A percentile compares a stretch with the other conserved stretches of the same genome.
phyloP scores from a whole-genome alignment of 352 stramenopile genomes.

The Pythium graminicola region DNA sequence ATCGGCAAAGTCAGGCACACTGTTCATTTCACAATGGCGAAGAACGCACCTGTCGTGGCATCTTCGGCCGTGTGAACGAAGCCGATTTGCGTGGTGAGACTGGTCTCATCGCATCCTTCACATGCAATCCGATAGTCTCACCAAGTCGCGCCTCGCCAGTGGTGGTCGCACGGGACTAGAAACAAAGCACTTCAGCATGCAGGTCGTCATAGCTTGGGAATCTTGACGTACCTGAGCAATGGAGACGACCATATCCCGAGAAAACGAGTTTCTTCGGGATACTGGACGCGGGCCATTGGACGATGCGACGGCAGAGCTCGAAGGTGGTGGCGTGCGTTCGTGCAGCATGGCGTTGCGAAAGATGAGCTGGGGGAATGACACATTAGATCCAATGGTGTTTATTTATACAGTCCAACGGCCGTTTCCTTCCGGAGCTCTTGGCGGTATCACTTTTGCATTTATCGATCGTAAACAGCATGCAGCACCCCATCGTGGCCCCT shows the following conservation, averaged over 20 bases:
- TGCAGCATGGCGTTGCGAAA: conserved; percentile 5
- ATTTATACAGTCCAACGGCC: not conserved
- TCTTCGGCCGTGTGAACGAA: conserved; percentile 21
- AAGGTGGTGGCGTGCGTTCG: conserved; percentile 1
- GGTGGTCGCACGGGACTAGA: not conserved
- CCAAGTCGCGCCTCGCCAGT: not conserved
- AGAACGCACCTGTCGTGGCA: conserved; percentile 5
- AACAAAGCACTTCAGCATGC: not conserved
- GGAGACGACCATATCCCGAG: conserved; percentile 16
- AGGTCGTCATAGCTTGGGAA: not conserved
- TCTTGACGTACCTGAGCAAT: conserved; percentile 26
- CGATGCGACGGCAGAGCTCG: conserved; percentile 2
- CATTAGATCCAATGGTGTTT: not conserved
- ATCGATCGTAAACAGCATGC: not conserved
- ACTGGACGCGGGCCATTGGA: not conserved
- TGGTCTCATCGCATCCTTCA: not conserved
- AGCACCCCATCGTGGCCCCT: not conserved
- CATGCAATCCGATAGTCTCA: conserved; percentile 14
- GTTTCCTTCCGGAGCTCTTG: not conserved
- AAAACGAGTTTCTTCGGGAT: conserved; percentile 32
- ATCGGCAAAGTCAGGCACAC: no score
- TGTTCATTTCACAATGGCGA: no score
- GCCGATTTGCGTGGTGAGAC: conserved; percentile 26
- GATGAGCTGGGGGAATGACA: not conserved
- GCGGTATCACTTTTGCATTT: not conserved